Percentiles rank a stretch among this genome's conserved stretches.
phyloP scores from a whole-genome alignment of 441 rosid genomes.

The Brassica hybrid region DNA sequence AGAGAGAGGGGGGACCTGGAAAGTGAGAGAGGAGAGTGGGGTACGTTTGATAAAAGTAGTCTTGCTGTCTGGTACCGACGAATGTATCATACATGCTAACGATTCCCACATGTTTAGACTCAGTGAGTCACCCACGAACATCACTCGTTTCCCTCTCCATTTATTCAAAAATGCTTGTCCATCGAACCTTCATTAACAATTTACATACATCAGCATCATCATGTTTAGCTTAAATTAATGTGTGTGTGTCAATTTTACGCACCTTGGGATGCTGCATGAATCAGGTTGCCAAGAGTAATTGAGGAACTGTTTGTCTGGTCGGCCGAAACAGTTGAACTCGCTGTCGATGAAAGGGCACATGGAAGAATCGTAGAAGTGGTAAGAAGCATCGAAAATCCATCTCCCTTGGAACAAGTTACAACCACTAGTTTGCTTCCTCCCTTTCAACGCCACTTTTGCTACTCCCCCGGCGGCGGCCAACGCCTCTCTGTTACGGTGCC shows the following conservation, averaged over 20 bases:
- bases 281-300: slow-evolving; percentile 69
- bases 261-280: slow-evolving; percentile 65
- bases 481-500: slow-evolving; percentile 27
- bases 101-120: slow-evolving; percentile 87
- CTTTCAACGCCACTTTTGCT: slow-evolving; percentile 37
- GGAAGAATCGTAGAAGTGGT: slow-evolving; percentile 55
- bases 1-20: slow-evolving; percentile 59
- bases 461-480: slow-evolving; percentile 43
- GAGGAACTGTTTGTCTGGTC: slow-evolving; percentile 69
- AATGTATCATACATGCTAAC: slow-evolving; percentile 65
- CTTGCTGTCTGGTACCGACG: slow-evolving; percentile 67
- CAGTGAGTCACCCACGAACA: slow-evolving; percentile 88
- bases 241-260: slow-evolving; percentile 2
- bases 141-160: slow-evolving; percentile 71
- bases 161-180: slow-evolving; percentile 58
- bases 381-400: slow-evolving; percentile 58
- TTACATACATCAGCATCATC: slow-evolving; percentile 4
- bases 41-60: slow-evolving; percentile 49
- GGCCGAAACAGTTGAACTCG: slow-evolving; percentile 63
- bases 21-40: slow-evolving; percentile 65
- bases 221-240: background rate
- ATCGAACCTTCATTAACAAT: slow-evolving; percentile 50
- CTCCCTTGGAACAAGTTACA: slow-evolving; percentile 68
- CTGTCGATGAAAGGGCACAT: slow-evolving; percentile 67
- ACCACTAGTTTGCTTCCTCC: slow-evolving; percentile 55